Percentiles rank a stretch among this genome's conserved stretches.
phyloP scores from a whole-genome alignment of 1,139 yeast species.

The Zygosaccharomyces sapae region DNA sequence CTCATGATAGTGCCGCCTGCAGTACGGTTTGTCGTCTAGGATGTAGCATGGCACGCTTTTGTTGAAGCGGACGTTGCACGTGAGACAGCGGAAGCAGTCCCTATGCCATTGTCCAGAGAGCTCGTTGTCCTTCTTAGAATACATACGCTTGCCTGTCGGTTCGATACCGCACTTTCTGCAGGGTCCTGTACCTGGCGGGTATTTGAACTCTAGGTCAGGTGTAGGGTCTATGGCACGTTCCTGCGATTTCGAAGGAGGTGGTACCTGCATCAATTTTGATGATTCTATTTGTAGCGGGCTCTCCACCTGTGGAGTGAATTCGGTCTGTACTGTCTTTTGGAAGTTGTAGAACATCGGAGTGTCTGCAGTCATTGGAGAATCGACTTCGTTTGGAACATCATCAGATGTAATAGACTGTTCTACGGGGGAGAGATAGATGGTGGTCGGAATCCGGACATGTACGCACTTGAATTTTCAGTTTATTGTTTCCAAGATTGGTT shows the following conservation, averaged over 20 bases:
- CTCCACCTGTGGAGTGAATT: constrained; percentile 3
- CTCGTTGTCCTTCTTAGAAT: constrained; percentile 69
- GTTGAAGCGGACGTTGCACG: constrained; percentile 55
- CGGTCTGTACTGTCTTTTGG: constrained; percentile 5
- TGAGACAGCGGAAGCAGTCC: constrained; percentile 68
- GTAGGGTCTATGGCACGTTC: not conserved
- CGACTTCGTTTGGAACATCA: constrained; percentile 2
- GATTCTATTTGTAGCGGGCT: too few species aligned
- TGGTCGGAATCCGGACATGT: constrained; percentile 23
- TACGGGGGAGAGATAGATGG: not conserved
- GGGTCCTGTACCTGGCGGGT: constrained; percentile 67
- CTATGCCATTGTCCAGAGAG: constrained; percentile 95
- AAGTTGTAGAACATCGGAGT: constrained; percentile 26
- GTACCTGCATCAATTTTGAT: not conserved
- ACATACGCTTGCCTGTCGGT: constrained; percentile 51
- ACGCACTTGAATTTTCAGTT: constrained; percentile 29
- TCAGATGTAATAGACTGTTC: constrained; percentile 9
- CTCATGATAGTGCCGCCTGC: constrained; percentile 75
- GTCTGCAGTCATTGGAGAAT: constrained; percentile 6
- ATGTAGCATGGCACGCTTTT: constrained; percentile 75
- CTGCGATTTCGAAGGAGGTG: constrained; percentile 3
- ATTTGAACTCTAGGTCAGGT: constrained; percentile 22
- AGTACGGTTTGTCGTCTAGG: constrained; percentile 71
- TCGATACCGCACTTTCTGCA: constrained; percentile 57
- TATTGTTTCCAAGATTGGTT: constrained; percentile 6